Evolutionary conservation across 2,329 filamentous ascomycete genomes (phyloP).

Genomic region (Fusarium chuoi): DNA sequence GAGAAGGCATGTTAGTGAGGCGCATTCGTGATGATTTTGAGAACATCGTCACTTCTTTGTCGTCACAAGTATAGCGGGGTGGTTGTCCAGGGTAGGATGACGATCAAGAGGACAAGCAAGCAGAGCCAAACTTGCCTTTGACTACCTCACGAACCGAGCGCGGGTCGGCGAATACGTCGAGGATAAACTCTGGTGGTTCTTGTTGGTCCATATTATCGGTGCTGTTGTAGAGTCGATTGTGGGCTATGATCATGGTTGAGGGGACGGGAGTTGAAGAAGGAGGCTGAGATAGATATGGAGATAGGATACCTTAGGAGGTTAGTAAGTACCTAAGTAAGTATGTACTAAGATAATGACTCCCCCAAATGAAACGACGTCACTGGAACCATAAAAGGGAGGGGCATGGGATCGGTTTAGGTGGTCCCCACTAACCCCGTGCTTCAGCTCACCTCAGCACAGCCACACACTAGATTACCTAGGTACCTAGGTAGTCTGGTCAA

Average conservation of each 20-base stretch:
- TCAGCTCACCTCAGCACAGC: not conserved
- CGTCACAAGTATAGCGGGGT: constrained; percentile 26
- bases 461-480: too few relatives aligned
- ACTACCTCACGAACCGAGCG: constrained; percentile 91
- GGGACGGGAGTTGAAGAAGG: not conserved
- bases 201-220: constrained; percentile 58
- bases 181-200: constrained; percentile 83
- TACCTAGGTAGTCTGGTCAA: not conserved
- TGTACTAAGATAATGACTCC: not conserved
- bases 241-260: constrained; percentile 38
- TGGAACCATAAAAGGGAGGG: constrained; percentile 15
- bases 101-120: constrained; percentile 19
- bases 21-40: not conserved
- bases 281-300: constrained; percentile 1
- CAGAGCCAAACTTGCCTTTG: constrained; percentile 70
- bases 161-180: constrained; percentile 94
- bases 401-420: constrained; percentile 12
- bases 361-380: constrained; percentile 23
- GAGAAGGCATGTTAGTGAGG: not conserved
- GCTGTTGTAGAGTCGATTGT: constrained; percentile 35
- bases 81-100: constrained; percentile 38
- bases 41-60: not conserved
- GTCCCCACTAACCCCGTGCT: constrained; percentile 26
- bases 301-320: not conserved
- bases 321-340: not conserved